These are phyloP conservation scores for Datura wrightii DNA, from an alignment of 257 asterid genomes.

Conservation along the genomic window DNA sequence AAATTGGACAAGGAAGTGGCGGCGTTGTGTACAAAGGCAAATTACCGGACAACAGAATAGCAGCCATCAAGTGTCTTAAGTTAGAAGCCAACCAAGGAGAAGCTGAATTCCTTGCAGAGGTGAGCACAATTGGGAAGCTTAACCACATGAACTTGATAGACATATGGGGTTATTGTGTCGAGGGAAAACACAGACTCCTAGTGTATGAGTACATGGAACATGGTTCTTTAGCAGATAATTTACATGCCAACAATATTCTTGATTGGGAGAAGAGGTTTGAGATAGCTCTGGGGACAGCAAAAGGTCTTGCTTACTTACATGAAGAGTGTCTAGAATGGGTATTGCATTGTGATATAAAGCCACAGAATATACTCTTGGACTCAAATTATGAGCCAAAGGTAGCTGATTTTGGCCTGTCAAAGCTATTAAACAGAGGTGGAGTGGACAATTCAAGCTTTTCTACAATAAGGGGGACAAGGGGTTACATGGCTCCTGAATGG, in stretches of 20 bases:
- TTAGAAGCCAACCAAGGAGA: conserved; percentile 23
- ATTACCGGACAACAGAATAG: conserved; percentile 23
- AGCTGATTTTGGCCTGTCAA: conserved; percentile 33
- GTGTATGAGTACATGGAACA: conserved; percentile 21
- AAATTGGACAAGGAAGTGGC: conserved; percentile 30
- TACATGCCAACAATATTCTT: background rate
- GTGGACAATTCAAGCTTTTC: conserved; percentile 13
- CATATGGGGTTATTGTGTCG: conserved; percentile 35
- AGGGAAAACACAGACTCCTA: conserved; percentile 28
- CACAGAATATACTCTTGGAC: conserved; percentile 28
- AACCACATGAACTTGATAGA: conserved; percentile 32
- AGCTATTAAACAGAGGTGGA: conserved; percentile 15
- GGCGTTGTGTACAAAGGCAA: conserved; percentile 34
- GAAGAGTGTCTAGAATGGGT: conserved; percentile 37
- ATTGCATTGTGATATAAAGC: conserved; percentile 34
- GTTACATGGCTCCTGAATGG: conserved; percentile 38
- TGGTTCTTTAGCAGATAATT: conserved; percentile 21
- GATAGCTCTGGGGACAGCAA: conserved; percentile 28
- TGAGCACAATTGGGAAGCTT: conserved; percentile 32
- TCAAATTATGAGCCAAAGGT: conserved; percentile 24
- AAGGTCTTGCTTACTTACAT: conserved; percentile 35
- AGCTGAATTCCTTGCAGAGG: conserved; percentile 20
- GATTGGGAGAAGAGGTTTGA: conserved; percentile 27
- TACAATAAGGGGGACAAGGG: conserved; percentile 32
- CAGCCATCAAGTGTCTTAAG: conserved; percentile 32